phyloP scores from a whole-genome alignment of 177 flowering plant species.

The Tripterygium wilfordii region DNA sequence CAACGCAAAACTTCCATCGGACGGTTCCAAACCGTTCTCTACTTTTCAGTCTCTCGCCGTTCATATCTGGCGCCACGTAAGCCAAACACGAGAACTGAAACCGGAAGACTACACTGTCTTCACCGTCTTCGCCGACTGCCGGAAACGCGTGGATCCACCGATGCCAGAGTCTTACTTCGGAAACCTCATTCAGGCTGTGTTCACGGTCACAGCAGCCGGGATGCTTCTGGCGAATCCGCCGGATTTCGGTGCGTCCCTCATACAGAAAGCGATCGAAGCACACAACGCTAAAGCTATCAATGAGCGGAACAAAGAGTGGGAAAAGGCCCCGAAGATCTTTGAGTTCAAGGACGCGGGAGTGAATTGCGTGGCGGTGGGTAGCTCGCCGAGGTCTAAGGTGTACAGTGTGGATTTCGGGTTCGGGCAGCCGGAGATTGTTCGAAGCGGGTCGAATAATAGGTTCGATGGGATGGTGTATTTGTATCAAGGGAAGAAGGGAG shows the following conservation, averaged over 20 bases:
- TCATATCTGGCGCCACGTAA: constrained; percentile 84
- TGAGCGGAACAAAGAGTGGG: constrained; percentile 61
- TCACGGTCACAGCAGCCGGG: constrained; percentile 71
- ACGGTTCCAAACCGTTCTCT: constrained; percentile 56
- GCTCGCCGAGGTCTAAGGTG: constrained; percentile 89
- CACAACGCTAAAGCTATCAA: constrained; percentile 63
- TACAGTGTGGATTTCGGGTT: constrained; percentile 90
- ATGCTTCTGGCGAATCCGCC: constrained; percentile 41
- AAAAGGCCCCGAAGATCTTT: constrained; percentile 57
- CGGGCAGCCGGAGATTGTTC: constrained; percentile 69
- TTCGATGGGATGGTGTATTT: constrained; percentile 95
- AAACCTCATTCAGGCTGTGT: constrained; percentile 87
- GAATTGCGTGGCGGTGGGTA: constrained; percentile 86
- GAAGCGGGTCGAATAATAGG: constrained; percentile 82
- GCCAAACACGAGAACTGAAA: constrained; percentile 60
- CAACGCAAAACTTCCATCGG: constrained; percentile 29
- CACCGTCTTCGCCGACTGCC: constrained; percentile 84
- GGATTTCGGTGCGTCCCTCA: constrained; percentile 38
- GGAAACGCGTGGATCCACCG: constrained; percentile 75
- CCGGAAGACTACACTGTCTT: constrained; percentile 76
- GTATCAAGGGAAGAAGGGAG: constrained; percentile 71
- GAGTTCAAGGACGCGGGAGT: constrained; percentile 79
- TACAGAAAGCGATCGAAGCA: constrained; percentile 46
- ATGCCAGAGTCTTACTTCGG: constrained; percentile 89
- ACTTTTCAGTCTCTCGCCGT: constrained; percentile 73